These are phyloP conservation scores for Cudoniella acicularis DNA, from an alignment of 495 filamentous ascomycete genomes.

Conservation along the genomic window DNA sequence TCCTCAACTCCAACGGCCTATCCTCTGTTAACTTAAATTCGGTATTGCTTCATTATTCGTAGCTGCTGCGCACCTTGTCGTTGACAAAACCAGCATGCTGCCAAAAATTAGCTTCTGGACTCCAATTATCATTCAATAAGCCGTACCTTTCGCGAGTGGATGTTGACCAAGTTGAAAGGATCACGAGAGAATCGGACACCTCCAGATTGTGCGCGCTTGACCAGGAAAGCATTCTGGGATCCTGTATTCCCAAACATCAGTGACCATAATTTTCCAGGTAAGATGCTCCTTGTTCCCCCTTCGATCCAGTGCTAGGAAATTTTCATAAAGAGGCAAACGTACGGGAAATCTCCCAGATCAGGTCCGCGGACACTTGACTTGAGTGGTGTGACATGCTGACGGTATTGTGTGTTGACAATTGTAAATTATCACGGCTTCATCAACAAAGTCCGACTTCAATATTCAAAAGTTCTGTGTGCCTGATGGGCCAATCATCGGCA, in stretches of 20 bases:
- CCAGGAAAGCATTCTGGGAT: conserved; percentile 76
- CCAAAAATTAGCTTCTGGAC: conserved; percentile 17
- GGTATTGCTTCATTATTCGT: neutral
- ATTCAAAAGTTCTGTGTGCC: conserved; percentile 35
- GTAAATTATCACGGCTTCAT: conserved; percentile 28
- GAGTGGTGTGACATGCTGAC: conserved; percentile 45
- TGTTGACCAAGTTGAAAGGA: conserved; percentile 85
- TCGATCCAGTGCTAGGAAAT: neutral
- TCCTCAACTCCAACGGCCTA: conserved; percentile 70
- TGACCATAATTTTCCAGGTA: conserved; percentile 5
- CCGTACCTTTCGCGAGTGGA: conserved; percentile 84
- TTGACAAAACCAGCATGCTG: conserved; percentile 89
- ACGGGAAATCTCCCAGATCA: conserved; percentile 91
- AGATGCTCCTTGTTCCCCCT: neutral
- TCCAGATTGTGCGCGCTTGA: conserved; percentile 75
- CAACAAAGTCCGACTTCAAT: conserved; percentile 25
- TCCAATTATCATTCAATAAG: neutral
- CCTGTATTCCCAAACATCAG: conserved; percentile 46
- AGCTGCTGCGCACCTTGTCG: conserved; percentile 67
- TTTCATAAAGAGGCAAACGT: conserved; percentile 35
- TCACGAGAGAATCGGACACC: conserved; percentile 89
- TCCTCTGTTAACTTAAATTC: conserved; percentile 7
- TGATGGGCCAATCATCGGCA: neutral
- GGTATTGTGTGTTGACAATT: conserved; percentile 32
- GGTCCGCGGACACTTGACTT: conserved; percentile 70